Base-by-base conservation (phyloP, 2,329 filamentous ascomycete species). In the Xylaria polymorpha region DNA sequence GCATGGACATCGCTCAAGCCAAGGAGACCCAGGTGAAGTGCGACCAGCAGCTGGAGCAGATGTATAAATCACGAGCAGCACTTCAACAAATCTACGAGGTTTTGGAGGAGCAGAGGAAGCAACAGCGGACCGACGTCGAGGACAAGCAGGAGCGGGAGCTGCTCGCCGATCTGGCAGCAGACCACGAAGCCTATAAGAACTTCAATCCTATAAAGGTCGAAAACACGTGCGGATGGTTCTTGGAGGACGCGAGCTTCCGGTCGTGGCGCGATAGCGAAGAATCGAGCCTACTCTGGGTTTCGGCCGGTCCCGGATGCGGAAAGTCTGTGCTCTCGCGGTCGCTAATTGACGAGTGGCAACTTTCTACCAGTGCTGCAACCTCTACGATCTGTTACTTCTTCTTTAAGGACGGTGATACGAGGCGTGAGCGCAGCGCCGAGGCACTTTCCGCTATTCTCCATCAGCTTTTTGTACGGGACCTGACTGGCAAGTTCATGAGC, bases 281-380 rank as follows among this genome's bases (percentile, higher is more conserved):
- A 35, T 67, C 65, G 1, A 51, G 53, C 37, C 41, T 67, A 8
- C 60, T 67, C 20, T 67, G 65, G 65, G 44, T 63, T 18, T 67
- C 65, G 1, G 65, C 65, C 3, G 60, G 46, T 12, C 65, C 65
- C n/a, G 65, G 65, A 22, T 60, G 65, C 46, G 65, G 65, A 32
- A 67, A 63, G 15, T 67, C 65, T 1, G 65, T 67, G 2, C 55
- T 67, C 4, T 39, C 65, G 18, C 43, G 55, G 8, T 44, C 43
- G 7, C 29, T 67, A 37, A 60, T 67, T 18, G 65, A 67, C 22
- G 60, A 63, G 25, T 6, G n/a, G 43, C 53, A 39, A 43, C 43
- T 63, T 7, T 59, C 59, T 37, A 63, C 53, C 12, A 59, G 29
- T 15, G 7, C 22, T 14, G 20, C 44, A n/a, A 67, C 60, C 4